Evolutionary conservation across 2,329 filamentous ascomycete species (phyloP).

Genomic region (Fusarium floridanum): DNA sequence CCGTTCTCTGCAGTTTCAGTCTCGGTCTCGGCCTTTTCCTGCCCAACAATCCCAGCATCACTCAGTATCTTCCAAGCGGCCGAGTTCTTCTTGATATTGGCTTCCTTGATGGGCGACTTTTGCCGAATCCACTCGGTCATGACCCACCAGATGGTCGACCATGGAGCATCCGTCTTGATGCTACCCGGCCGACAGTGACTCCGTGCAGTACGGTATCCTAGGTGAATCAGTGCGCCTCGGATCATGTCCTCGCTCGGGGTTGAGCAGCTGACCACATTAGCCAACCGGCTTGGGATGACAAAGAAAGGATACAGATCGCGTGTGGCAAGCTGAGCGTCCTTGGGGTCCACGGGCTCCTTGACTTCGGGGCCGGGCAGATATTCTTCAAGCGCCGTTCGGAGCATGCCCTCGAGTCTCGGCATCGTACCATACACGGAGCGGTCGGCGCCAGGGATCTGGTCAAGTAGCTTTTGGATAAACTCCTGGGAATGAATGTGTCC

Average conservation of each 20-base stretch:
- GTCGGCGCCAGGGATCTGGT: constrained; percentile 76
- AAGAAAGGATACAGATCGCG: constrained; percentile 88
- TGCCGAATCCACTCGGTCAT: constrained; percentile 93
- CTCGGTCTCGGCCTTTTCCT: constrained; percentile 47
- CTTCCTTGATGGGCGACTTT: constrained; percentile 80
- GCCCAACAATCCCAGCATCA: constrained; percentile 52
- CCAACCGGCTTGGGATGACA: constrained; percentile 80
- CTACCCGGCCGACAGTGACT: constrained; percentile 92
- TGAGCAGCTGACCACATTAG: constrained; percentile 81
- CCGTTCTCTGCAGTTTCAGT: constrained; percentile 32
- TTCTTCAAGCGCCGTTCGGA: constrained; percentile 89
- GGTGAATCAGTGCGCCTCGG: constrained; percentile 81
- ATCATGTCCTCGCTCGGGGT: constrained; percentile 85
- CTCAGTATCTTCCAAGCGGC: constrained; percentile 78
- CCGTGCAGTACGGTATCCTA: constrained; percentile 86
- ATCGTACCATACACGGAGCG: constrained; percentile 82
- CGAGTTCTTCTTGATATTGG: constrained; percentile 76
- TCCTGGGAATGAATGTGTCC: constrained; percentile 87
- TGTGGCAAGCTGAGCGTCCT: constrained; percentile 67
- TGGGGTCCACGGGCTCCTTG: constrained; percentile 52
- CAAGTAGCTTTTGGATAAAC: constrained; percentile 85
- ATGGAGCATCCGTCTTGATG: constrained; percentile 94
- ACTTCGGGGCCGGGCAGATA: constrained; percentile 55
- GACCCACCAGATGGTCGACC: constrained; percentile 89
- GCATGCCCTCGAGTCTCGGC: constrained; percentile 88